A percentile compares a stretch with the other conserved stretches of the same genome.
Conservation (phyloP, 2,329 filamentous ascomycete genomes). For the Cytospora schulzeri region DNA sequence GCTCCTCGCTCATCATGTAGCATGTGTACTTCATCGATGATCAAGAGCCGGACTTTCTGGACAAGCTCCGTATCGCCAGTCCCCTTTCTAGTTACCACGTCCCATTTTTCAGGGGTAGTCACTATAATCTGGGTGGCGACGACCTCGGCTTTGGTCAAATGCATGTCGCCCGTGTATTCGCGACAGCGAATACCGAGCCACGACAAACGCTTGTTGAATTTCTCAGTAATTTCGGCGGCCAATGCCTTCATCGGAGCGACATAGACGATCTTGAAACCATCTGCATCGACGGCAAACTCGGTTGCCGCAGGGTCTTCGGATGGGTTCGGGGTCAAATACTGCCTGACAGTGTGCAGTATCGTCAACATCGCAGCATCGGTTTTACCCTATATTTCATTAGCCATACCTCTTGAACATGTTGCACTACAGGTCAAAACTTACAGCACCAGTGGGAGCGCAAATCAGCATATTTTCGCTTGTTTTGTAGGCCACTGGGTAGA, state of each 20-base stretch:
- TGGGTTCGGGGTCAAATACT: slow-evolving; percentile 81
- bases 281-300: slow-evolving; percentile 79
- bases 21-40: slow-evolving; percentile 99
- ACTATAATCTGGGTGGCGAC: slow-evolving; percentile 97
- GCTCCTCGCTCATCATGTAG: slow-evolving; percentile 96
- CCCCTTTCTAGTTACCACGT: slow-evolving; percentile 95
- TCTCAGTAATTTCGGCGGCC: slow-evolving; percentile 93
- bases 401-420: background rate
- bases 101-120: slow-evolving; percentile 98
- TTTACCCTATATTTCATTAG: slow-evolving; percentile 66
- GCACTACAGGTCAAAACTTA: slow-evolving; percentile 41
- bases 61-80: slow-evolving; percentile 97
- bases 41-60: slow-evolving; percentile 92
- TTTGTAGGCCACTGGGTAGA: slow-evolving; percentile 92
- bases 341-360: slow-evolving; percentile 85
- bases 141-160: slow-evolving; percentile 94
- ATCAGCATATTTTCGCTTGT: slow-evolving; percentile 99
- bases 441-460: slow-evolving; percentile 92
- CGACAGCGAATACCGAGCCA: slow-evolving; percentile 93
- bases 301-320: slow-evolving; percentile 70
- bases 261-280: slow-evolving; percentile 98
- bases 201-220: slow-evolving; percentile 84
- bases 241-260: slow-evolving; percentile 99
- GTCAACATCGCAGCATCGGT: slow-evolving; percentile 98
- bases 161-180: slow-evolving; percentile 98